Evolutionary conservation across 1,284 basidiomycete genomes (phyloP), one percentile per base, ranked within the genome.

Genomic region (Pseudozyma pruni): DNA sequence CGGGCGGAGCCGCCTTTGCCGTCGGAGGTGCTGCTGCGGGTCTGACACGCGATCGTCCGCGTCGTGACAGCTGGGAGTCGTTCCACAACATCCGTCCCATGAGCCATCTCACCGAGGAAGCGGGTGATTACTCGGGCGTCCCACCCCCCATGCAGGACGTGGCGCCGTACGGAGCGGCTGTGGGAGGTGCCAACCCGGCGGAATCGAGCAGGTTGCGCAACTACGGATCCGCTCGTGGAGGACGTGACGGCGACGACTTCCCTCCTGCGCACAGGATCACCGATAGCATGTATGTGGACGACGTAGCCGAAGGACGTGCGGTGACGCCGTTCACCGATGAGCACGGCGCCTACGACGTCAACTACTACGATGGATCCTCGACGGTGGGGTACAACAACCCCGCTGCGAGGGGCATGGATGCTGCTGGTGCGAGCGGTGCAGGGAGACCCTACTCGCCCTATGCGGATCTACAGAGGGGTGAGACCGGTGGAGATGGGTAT

Each of bases 351-450:
- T 60, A 66, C 56, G 72, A 68, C 29, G 67, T 60, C 44, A 64
- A 62, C 39, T 66, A 74, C 53, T 74, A 74, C 55, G 72, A 74
- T 34, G 72, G 67, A 13, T 58, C 53, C 37, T 43, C 58, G 3
- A 58, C 17, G 10, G 35, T 16, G 0, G 71, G 61, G 0, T 74
- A 74, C 63, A 67, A 61, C 55, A 71, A 59, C 54, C 44, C 45
- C n/a, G 72, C 72, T 0, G 33, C 63, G 2, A 34, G 54, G 2
- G 71, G 71, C 8, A 48, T 73, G 38, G 71, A 73, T 35, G 71
- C 58, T 4, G 71, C 71, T 0, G 60, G 49, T 4, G 49, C 50
- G 8, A 16, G 25, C 27, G 48, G 44, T 4, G 56, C 43, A 7
- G 66, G 60, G 25, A 34, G 61, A 0, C 29, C 44, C 2, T 73